Conservation (phyloP, 176 grass and related monocot species). For the Metroxylon sagu region DNA sequence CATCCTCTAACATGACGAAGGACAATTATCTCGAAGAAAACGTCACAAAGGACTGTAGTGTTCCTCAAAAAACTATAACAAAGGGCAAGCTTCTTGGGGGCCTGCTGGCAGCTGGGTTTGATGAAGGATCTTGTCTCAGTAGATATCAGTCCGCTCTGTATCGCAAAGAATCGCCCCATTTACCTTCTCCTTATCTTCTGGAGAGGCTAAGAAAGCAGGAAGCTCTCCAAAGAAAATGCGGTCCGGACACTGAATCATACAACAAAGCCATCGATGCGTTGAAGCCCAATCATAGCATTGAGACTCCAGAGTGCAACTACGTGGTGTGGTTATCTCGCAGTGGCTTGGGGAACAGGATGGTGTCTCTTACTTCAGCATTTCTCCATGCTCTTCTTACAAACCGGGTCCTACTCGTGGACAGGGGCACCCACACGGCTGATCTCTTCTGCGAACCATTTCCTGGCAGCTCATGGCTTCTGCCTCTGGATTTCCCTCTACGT, state of each 20-base stretch:
- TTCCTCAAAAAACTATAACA: not conserved
- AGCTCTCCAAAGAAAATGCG: constrained; percentile 58
- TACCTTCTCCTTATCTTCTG: constrained; percentile 46
- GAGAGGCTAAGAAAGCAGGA: constrained; percentile 54
- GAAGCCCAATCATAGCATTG: constrained; percentile 32
- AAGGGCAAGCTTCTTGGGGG: constrained; percentile 43
- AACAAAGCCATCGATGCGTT: constrained; percentile 40
- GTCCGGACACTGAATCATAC: constrained; percentile 38
- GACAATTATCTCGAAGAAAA: too few species aligned
- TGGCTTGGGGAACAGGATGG: constrained; percentile 66
- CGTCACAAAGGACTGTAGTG: too few species aligned
- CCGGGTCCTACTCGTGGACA: constrained; percentile 55
- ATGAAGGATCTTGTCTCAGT: constrained; percentile 50
- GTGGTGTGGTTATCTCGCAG: constrained; percentile 37
- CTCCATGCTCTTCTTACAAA: constrained; percentile 56
- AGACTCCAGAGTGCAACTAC: constrained; percentile 53
- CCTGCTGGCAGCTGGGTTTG: constrained; percentile 41
- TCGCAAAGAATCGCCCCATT: constrained; percentile 34
- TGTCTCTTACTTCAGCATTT: constrained; percentile 56
- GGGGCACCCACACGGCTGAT: constrained; percentile 40
- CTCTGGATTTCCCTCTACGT: constrained; percentile 51
- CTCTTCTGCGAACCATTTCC: constrained; percentile 88
- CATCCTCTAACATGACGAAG: constrained; percentile 5
- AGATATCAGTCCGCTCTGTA: constrained; percentile 47
- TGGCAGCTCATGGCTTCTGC: constrained; percentile 50